Conservation (phyloP, 139 green algal genomes). For the Diplosphaera chodatii region DNA sequence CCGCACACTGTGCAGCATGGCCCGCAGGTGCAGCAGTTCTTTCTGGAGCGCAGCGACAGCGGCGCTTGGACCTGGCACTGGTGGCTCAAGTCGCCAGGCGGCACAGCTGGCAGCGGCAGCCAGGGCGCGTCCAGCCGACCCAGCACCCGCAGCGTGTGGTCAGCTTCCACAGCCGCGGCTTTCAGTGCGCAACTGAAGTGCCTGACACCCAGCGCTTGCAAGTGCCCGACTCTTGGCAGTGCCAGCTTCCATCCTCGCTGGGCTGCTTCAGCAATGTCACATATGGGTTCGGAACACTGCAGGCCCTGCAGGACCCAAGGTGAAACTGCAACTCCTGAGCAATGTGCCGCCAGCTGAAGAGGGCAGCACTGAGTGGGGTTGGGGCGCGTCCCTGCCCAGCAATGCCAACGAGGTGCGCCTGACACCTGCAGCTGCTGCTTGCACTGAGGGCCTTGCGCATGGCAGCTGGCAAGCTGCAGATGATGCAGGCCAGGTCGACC, state of each 20-base stretch:
- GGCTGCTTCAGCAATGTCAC: too few relatives aligned
- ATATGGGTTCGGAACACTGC: too few relatives aligned
- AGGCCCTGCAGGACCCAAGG: neutral
- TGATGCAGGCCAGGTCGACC: too few relatives aligned
- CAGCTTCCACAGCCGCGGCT: neutral
- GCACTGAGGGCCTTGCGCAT: too few relatives aligned
- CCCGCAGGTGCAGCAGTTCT: conserved; percentile 10
- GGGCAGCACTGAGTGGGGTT: neutral
- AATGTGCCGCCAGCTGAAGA: neutral
- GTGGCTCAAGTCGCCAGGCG: neutral
- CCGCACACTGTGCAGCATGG: too few relatives aligned
- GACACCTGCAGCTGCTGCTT: too few relatives aligned
- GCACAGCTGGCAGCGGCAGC: neutral
- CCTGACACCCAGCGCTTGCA: too few relatives aligned
- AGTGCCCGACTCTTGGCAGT: too few relatives aligned
- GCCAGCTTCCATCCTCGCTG: too few relatives aligned
- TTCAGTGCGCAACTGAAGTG: neutral
- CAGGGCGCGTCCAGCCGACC: too few relatives aligned
- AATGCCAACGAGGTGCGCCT: conserved; percentile 2
- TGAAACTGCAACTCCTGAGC: conserved; percentile 1
- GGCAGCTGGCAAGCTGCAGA: too few relatives aligned
- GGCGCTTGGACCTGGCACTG: neutral
- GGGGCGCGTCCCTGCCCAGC: neutral
- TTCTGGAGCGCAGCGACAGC: conserved; percentile 7
- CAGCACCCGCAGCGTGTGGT: neutral